Percentiles rank a stretch among this genome's conserved stretches.
Evolutionary conservation across 345 rosid species (phyloP).

Genomic region (Syzygium aqueum): DNA sequence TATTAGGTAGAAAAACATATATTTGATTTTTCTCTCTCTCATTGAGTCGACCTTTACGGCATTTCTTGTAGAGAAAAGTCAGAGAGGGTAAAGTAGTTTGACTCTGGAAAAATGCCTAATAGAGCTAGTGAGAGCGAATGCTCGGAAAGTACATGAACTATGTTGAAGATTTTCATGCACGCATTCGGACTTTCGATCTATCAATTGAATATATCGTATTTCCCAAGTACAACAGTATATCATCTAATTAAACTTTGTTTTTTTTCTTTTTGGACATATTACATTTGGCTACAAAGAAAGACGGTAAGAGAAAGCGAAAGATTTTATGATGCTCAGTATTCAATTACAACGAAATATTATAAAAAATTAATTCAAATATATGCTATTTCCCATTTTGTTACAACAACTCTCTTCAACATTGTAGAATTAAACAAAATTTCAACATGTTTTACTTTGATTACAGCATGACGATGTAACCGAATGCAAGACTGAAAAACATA

Average conservation of each 20-base stretch:
- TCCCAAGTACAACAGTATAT: background rate
- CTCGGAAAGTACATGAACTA: background rate
- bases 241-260: background rate
- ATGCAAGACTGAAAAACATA: background rate
- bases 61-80: background rate
- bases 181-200: background rate
- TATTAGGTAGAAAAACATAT: too few relatives aligned
- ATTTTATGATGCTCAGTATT: background rate
- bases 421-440: too few relatives aligned
- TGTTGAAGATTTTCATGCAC: background rate
- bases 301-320: background rate
- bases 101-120: background rate
- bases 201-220: background rate
- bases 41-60: background rate
- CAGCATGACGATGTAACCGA: background rate
- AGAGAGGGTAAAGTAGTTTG: background rate
- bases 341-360: too few relatives aligned
- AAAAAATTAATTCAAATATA: background rate
- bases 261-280: background rate
- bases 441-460: background rate
- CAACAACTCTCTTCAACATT: background rate
- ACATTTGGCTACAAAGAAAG: background rate
- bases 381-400: background rate
- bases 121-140: background rate
- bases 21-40: background rate